Conservation (phyloP, 306 rosid genomes). For the Malus orientalis region DNA sequence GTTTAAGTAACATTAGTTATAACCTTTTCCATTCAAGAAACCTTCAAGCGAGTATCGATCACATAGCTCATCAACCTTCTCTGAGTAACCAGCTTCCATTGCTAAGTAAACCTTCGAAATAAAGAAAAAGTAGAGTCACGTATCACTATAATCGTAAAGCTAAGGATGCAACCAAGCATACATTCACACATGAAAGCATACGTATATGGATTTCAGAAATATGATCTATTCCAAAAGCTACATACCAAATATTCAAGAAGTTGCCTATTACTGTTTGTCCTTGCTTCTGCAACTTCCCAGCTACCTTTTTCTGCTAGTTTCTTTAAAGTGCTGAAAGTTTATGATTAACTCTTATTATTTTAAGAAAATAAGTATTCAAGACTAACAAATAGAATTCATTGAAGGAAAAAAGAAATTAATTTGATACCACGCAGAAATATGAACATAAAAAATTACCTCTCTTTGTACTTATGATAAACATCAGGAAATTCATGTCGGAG, state of each 20-base stretch:
- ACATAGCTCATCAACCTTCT: conserved; percentile 84
- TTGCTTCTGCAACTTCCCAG: conserved; percentile 97
- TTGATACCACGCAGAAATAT: conserved; percentile 1
- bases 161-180: background rate
- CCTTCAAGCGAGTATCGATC: conserved; percentile 66
- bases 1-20: background rate
- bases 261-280: conserved; percentile 55
- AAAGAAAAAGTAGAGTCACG: background rate
- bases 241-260: conserved; percentile 90
- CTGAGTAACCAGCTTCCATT: conserved; percentile 93
- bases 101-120: conserved; percentile 80
- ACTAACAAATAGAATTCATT: conserved; percentile 14
- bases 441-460: conserved; percentile 45
- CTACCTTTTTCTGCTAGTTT: conserved; percentile 88
- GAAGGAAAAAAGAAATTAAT: background rate
- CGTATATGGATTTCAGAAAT: background rate
- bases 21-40: conserved; percentile 60
- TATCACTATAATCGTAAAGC: background rate
- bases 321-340: conserved; percentile 62
- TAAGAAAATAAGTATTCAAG: conserved; percentile 4
- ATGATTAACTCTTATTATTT: conserved; percentile 11
- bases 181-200: background rate
- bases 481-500: conserved; percentile 72
- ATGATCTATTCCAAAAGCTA: conserved; percentile 14
- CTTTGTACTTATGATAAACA: conserved; percentile 66